Base-by-base conservation (phyloP, 176 grass and related monocot species). In the Coix lacrymajobi region DNA sequence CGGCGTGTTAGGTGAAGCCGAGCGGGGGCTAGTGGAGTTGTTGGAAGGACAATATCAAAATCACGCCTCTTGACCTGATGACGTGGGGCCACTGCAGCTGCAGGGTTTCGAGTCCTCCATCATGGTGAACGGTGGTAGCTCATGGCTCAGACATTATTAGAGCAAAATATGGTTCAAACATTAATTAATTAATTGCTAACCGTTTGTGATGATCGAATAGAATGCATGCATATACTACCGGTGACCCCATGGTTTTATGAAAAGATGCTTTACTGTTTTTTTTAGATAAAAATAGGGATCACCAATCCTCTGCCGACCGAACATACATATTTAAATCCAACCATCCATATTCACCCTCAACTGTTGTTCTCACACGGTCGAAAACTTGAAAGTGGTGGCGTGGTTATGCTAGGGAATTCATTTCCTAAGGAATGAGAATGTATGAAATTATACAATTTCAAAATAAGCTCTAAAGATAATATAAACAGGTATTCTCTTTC, bases 1-100 rank as follows among this genome's bases (percentile, higher is more conserved):
- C 6, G 46, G 41, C n/a, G 36, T 40, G 31, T 45, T 36, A 38
- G 80, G 52, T 8, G 52, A 11, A 20, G 48, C 20, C 6, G n/a
- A n/a, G n/a, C n/a, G n/a, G n/a, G n/a, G n/a, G 2, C 1, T 39
- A 31, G 75, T 79, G 83, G 52, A 62, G 75, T 85, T 15, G 75
- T 79, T 79, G 75, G 75, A 61, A 45, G 61, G 49, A 56, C 57
- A 26, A 13, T 61, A 52, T 17, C 25, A 10, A 73, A 31, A 30
- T 4, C 15, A 31, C 69, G 7, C 25, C 25, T 30, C 40, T 30
- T 26, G 13, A 73, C 16, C 7, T 26, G 24, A 29, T 44, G 20
- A 5, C 8, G 37, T 38, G 9, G 66, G 22, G 4, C 20, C n/a
- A n/a, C n/a, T n/a, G n/a, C n/a, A n/a, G n/a, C 20, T 24, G 34